A percentile compares a stretch with the other conserved stretches of the same genome.
Conservation (phyloP, 2,329 filamentous ascomycete species). For the Trichoderma cornu-damae region DNA sequence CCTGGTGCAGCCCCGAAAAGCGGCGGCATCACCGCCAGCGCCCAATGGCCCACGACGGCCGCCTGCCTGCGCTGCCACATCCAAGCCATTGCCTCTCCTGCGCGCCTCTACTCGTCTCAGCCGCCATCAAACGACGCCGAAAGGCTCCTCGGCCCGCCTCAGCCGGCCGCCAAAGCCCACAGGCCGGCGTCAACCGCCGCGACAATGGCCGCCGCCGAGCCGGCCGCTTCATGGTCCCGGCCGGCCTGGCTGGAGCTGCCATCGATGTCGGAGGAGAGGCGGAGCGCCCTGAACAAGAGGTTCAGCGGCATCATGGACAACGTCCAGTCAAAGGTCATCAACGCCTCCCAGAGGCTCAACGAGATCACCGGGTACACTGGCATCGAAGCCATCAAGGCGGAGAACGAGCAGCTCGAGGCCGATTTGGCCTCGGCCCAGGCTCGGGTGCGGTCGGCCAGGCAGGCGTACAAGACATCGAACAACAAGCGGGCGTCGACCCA, state of each 20-base stretch:
- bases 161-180: conserved; percentile 2
- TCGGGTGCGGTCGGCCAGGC: conserved; percentile 65
- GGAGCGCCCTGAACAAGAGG: conserved; percentile 32
- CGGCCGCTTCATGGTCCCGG: conserved; percentile 1
- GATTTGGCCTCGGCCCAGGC: conserved; percentile 55
- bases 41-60: background rate
- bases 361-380: conserved; percentile 89
- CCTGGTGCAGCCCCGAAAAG: no score
- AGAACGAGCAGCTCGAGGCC: conserved; percentile 64
- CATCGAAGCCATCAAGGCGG: conserved; percentile 77
- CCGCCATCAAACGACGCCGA: conserved; percentile 23
- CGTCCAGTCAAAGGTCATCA: conserved; percentile 76
- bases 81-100: conserved; percentile 23
- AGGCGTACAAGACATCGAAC: conserved; percentile 76
- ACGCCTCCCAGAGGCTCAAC: conserved; percentile 84
- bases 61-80: conserved; percentile 24
- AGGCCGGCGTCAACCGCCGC: background rate
- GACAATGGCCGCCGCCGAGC: conserved; percentile 1
- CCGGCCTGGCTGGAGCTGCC: conserved; percentile 27
- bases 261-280: conserved; percentile 31
- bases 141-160: background rate
- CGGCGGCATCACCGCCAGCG: background rate
- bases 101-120: conserved; percentile 29
- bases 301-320: conserved; percentile 70
- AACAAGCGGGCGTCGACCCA: conserved; percentile 80